phyloP scores from a whole-genome alignment of 305 asterid species.

The Plantago coronopus region DNA sequence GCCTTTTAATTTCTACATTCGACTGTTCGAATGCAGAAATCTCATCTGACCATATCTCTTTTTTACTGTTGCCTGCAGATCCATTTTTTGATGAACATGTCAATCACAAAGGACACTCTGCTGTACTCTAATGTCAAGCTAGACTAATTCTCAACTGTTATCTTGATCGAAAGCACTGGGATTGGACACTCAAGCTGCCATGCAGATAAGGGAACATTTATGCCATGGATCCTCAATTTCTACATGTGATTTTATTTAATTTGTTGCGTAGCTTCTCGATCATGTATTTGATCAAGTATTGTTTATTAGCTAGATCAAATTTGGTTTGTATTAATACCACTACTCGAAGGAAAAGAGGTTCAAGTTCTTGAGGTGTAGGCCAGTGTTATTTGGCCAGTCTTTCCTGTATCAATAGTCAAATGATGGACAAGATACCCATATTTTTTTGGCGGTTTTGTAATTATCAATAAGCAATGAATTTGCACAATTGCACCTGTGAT shows the following conservation, averaged over 20 bases:
- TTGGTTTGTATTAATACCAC: slow-evolving; percentile 22
- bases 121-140: slow-evolving; percentile 87
- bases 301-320: slow-evolving; percentile 25
- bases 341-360: slow-evolving; percentile 12
- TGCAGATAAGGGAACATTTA: slow-evolving; percentile 22
- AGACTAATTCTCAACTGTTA: slow-evolving; percentile 43
- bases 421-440: slow-evolving; percentile 8
- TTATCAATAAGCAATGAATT: slow-evolving; percentile 18
- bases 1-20: background rate
- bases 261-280: slow-evolving; percentile 23
- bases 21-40: background rate
- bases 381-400: slow-evolving; percentile 18
- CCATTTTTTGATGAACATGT: slow-evolving; percentile 65
- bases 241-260: slow-evolving; percentile 24
- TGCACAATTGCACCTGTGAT: slow-evolving; percentile 1
- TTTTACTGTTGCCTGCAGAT: slow-evolving; percentile 52
- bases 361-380: slow-evolving; percentile 16
- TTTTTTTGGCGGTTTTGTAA: slow-evolving; percentile 8
- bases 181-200: slow-evolving; percentile 17
- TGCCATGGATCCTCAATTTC: slow-evolving; percentile 20
- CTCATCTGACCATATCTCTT: slow-evolving; percentile 23
- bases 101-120: slow-evolving; percentile 91
- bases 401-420: slow-evolving; percentile 7
- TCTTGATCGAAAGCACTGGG: slow-evolving; percentile 15
- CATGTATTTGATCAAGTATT: slow-evolving; percentile 21